phyloP scores from a whole-genome alignment of 805 yeast genomes.

The Candida ulmi region DNA sequence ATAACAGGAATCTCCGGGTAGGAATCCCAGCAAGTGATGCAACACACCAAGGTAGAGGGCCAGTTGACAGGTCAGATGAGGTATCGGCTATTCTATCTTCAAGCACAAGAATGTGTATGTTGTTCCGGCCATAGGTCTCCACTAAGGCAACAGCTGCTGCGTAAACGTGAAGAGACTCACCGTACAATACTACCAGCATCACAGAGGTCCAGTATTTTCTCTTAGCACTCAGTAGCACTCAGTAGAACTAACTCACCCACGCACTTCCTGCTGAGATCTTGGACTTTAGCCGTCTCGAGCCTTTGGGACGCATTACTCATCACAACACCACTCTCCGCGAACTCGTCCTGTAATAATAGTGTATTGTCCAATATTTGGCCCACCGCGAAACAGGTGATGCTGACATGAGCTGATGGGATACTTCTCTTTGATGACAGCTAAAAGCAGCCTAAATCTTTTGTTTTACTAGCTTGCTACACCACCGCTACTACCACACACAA shows the following conservation, averaged over 20 bases:
- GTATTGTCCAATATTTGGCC: no score
- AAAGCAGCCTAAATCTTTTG: no score
- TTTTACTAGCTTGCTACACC: no score
- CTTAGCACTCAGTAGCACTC: no score
- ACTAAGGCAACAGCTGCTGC: constrained; percentile 1
- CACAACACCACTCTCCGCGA: no score
- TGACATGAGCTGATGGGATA: no score
- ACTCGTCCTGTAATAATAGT: no score
- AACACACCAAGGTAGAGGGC: constrained; percentile 11
- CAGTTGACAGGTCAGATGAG: not conserved
- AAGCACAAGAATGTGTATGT: constrained; percentile 1
- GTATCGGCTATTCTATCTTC: constrained; percentile 1
- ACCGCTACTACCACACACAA: no score
- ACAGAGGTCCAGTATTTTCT: not conserved
- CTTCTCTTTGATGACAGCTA: no score
- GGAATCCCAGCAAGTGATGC: not conserved
- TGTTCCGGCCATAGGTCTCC: not conserved
- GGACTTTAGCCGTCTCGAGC: not conserved
- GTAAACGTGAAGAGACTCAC: constrained; percentile 5
- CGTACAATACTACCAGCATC: constrained; percentile 7
- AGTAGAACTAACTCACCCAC: no score
- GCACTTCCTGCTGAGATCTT: no score
- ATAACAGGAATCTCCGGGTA: not conserved
- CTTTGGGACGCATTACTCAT: no score
- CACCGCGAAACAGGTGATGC: not conserved